Base-by-base conservation (phyloP, 768 basidiomycete species). In the Termitomyces sp. region DNA sequence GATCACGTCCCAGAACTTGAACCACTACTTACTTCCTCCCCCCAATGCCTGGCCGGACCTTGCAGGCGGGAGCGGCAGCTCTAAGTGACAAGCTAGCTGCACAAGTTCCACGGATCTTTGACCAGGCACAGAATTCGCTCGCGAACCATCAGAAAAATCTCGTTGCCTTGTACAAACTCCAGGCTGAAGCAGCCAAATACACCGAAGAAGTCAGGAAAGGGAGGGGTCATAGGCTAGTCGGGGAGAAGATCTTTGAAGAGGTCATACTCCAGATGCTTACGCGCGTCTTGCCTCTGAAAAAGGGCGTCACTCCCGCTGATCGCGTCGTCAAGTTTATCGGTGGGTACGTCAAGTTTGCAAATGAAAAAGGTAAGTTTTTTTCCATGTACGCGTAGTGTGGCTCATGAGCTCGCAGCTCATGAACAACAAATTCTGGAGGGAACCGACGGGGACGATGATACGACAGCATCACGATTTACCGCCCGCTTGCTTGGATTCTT, bases 141-240 rank as follows among this genome's bases (percentile, higher is more conserved):
- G 84, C 89, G 9, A 94, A 91, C 68, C 94, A 98, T 70, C 85
- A 87, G 59, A 97, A 97, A 77, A 96, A 97, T 71, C 75, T 86
- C 50, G 86, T 92, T 41, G 83, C 85, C 0, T 79, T 97, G 3
- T 78, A 91, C 75, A 92, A 92, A 68, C 70, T 95, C 41, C 92
- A 95, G 55, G 55, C 71, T 4, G 78, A 88, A 52, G 86, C 86
- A 10, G 83, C 86, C 1, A 63, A 72, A 14, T 73, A 77, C 61
- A 81, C 74, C 2, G 77, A 86, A 58, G 55, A 73, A 3, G 66
- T 80, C n/a, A 72, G 75, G 34, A 76, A 79, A 50, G 82, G 82
- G 9, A 72, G 68, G 44, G 60, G 42, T 3, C 44, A 68, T 51
- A 86, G 82, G 63, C 77, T 89, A 17, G 76, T 78, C 0, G 96